Conservation (phyloP, 1,284 basidiomycete species). For the Fistulina hepatica region DNA sequence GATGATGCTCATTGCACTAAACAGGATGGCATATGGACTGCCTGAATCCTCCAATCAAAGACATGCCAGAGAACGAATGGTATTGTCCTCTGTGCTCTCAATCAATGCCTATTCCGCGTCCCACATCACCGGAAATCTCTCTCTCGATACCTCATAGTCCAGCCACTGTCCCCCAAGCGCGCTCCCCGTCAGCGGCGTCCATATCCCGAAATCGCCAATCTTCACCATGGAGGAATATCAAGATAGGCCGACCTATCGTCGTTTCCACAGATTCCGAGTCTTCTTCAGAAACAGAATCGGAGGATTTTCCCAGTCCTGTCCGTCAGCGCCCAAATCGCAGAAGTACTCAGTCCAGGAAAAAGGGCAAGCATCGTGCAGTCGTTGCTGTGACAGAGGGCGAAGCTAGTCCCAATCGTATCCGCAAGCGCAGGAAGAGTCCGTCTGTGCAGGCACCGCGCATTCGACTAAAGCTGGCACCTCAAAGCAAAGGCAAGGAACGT, state of each 20-base stretch:
- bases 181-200: conserved; percentile 4
- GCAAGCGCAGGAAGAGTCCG: conserved; percentile 13
- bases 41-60: conserved; percentile 60
- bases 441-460: conserved; percentile 24
- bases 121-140: conserved; percentile 26
- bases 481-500: conserved; percentile 49
- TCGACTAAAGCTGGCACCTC: conserved; percentile 42
- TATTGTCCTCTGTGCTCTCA: conserved; percentile 53
- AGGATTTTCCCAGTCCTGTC: not conserved
- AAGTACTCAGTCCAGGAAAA: conserved; percentile 10
- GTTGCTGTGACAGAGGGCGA: conserved; percentile 6
- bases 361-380: conserved; percentile 2
- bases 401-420: conserved; percentile 10
- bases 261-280: too few relatives aligned
- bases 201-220: not conserved
- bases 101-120: conserved; percentile 8
- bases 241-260: too few relatives aligned
- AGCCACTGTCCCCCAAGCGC: conserved; percentile 20
- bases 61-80: conserved; percentile 69
- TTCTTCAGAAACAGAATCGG: too few relatives aligned
- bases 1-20: conserved; percentile 10
- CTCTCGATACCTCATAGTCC: conserved; percentile 25
- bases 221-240: not conserved
- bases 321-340: not conserved
- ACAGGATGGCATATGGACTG: conserved; percentile 89